Base-by-base conservation (phyloP, 2,329 filamentous ascomycete genomes). In the Balansia obtecta region DNA sequence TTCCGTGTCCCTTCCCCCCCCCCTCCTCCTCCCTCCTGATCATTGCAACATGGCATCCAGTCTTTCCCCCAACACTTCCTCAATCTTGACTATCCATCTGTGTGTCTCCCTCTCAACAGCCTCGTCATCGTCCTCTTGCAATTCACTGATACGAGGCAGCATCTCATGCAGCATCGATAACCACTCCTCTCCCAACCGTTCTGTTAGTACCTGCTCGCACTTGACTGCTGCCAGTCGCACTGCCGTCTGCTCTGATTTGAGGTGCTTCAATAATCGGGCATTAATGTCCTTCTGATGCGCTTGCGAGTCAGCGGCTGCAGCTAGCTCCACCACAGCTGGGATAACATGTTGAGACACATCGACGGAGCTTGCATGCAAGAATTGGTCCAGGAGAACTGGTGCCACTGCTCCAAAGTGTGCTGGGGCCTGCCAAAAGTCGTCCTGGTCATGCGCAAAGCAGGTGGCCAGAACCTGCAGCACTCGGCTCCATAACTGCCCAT, bases 91-190 rank as follows among this genome's bases (percentile, higher is more conserved):
- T 59, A 97, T 93, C 91, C 93, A 96, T 60, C 81, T 76, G 63
- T 90, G 79, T 38, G 89, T 91, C 72, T 95, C 90, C 62, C 82
- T 75, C 71, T 98, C 93, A 22, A 98, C 91, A 30, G 77, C 76
- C 70, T 97, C 93, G 62, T 97, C 90, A 58, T 97, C 93, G 64
- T 98, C 93, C 63, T 98, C 93, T 70, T 95, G 85, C 61, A 95
- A 67, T 71, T 98, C 93, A 61, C 88, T 94, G 59, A 99, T 95
- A 56, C 91, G 88, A 18, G 94, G 91, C 64, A 98, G 70, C 85
- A 96, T 97, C 76, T 98, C 93, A 0, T 91, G 88, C 63, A 97
- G 67, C 71, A 94, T 78, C 1, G 83, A 79, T 53, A 98, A 70
- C 93, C 93, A 98, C 63, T 98, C 93, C 65, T 97, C 90, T 52